Percentiles rank a stretch among this genome's conserved stretches.
These are phyloP conservation scores for Penicillium concentricum DNA, from an alignment of 2,329 filamentous ascomycete genomes.

Conservation along the genomic window DNA sequence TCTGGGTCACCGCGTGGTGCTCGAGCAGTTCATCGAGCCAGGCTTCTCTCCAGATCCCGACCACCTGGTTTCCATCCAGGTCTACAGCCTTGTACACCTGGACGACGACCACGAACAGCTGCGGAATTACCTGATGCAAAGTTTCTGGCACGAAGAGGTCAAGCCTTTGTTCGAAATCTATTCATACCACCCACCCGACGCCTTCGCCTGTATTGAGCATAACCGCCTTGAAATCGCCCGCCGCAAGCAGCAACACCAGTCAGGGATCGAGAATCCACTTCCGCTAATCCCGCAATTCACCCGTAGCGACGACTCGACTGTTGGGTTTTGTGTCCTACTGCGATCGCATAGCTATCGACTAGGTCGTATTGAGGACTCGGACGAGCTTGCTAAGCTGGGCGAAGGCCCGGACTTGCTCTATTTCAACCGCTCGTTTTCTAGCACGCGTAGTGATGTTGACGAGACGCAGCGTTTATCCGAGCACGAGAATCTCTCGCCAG, in stretches of 20 bases:
- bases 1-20: slow-evolving; percentile 15
- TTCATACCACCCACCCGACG: slow-evolving; percentile 17
- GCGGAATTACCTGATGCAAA: slow-evolving; percentile 13
- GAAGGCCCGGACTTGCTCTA: slow-evolving; percentile 13
- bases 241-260: slow-evolving; percentile 18
- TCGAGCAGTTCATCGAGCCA: slow-evolving; percentile 13
- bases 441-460: neutral
- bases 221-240: slow-evolving; percentile 14
- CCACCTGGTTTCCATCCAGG: slow-evolving; percentile 8
- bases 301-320: too few species aligned
- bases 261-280: slow-evolving; percentile 1
- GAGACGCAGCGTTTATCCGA: neutral
- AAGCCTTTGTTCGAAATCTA: slow-evolving; percentile 19
- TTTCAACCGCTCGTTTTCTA: slow-evolving; percentile 19
- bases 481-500: neutral
- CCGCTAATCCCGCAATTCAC: slow-evolving; percentile 11
- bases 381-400: slow-evolving; percentile 1
- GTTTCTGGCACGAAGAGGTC: too few species aligned
- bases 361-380: slow-evolving; percentile 1
- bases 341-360: slow-evolving; percentile 20
- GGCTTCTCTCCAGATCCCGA: slow-evolving; percentile 4
- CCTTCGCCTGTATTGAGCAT: slow-evolving; percentile 18
- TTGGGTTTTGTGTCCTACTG: slow-evolving; percentile 15
- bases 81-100: slow-evolving; percentile 11
- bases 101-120: slow-evolving; percentile 8